Evolutionary conservation across 495 filamentous ascomycete genomes (phyloP), one percentile per base, ranked within the genome.

Genomic region (Penicillium goetzii): DNA sequence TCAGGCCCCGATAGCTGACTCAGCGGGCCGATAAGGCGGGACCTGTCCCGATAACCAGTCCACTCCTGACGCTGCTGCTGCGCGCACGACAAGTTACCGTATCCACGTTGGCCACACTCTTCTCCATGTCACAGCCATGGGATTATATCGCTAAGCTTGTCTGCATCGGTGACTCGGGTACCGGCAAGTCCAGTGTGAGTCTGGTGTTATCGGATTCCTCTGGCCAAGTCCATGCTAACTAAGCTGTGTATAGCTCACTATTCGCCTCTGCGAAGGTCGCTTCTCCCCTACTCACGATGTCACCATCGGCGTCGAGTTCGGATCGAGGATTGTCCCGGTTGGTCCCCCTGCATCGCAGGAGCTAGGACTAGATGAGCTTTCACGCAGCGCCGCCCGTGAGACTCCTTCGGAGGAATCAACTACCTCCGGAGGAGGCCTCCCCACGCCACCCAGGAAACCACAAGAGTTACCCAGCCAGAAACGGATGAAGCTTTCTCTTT

Each of bases 111-210:
- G n/a, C 32, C 15, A 32, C 21, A 40, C 49, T 63, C 68, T 76
- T 77, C 84, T 85, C 84, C 74, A 88, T 89, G 86, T 82, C 86
- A 74, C 86, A 86, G 74, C 85, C 93, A 81, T 97, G 93, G 93
- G 92, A 97, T 80, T 97, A 96, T 81, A 97, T 97, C 73, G 93
- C 93, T 76, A 97, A 97, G 80, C 90, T 99, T 71, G 93, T 97
- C 72, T 96, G 92, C 79, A 92, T 99, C 72, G 95, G 95, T 73
- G 95, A 97, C 78, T 92, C 88, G 19, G 95, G 92, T 66, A 94
- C 90, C 69, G 94, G 94, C 63, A 98, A 98, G 81, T 93, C 90
- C 62, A 87, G 85, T 62, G 86, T 88, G 75, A 66, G 84, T 77
- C 30, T 17, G 41, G 23, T 58, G 3, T 58, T 58, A 26, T 12